Evolutionary conservation across 2,329 filamentous ascomycete species (phyloP), one percentile per base, ranked within the genome.

Genomic region (Apiospora hydei): DNA sequence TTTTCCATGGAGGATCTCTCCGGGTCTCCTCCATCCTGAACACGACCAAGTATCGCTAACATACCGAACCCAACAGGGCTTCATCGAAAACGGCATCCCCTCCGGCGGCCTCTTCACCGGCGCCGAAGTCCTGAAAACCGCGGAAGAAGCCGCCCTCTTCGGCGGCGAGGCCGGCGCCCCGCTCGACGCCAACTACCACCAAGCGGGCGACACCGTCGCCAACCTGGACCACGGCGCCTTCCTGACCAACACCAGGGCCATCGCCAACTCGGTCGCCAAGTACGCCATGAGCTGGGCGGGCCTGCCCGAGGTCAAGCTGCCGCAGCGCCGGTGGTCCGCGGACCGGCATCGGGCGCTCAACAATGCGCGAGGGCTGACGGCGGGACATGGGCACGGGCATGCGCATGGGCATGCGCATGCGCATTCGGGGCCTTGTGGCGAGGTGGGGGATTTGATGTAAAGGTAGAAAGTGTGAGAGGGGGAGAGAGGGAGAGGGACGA

Each of bases 101-200:
- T 84, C 85, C 6, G 89, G 89, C 61, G 89, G 89, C 26, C 83
- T 91, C 71, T 88, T 88, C 73, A 90, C 88, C 30, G 89, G 89
- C 41, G 89, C 89, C 2, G 89, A 91, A 76, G 86, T 83, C 10
- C 78, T 88, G 77, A 91, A 90, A 84, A 90, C 88, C 0, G 81
- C 82, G 14, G 84, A 86, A 30, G 85, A 91, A 73, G 85, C 81
- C 0, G 81, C 81, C n/a, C 77, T 86, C 78, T 91, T 89, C 76
- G 89, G 89, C 21, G 89, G 89, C 21, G 80, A 83, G 69, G 87
- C 86, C 18, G 88, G 80, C 70, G 73, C 78, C 53, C 76, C 78
- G 74, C 76, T 78, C 75, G 74, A 82, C 76, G 72, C 77, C 73
- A 76, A 78, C 77, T 78, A 80, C 73, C 76, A 83, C 75, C 73